A percentile compares a stretch with the other conserved stretches of the same genome.
Conservation (phyloP, 768 basidiomycete genomes). For the Dioszegia crocea region DNA sequence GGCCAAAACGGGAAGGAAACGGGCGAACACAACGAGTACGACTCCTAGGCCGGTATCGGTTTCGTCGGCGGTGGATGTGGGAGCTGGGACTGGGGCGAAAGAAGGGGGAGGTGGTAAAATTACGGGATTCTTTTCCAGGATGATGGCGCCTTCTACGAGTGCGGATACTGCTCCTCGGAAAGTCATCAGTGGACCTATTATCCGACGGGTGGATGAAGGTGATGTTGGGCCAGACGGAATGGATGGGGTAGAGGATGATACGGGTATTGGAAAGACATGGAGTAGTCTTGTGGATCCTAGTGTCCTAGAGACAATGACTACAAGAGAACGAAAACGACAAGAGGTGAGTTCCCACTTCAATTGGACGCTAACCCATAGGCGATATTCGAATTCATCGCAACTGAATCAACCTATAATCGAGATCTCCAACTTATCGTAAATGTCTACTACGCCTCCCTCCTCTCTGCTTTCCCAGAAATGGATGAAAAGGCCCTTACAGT, state of each 20-base stretch:
- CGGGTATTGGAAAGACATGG: conserved; percentile 65
- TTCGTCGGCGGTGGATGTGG: too few species aligned
- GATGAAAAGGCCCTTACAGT: conserved; percentile 71
- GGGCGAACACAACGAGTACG: conserved; percentile 50
- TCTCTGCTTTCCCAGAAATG: conserved; percentile 56
- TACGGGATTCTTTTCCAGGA: conserved; percentile 33
- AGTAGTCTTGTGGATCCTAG: conserved; percentile 81
- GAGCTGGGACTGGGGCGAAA: too few species aligned
- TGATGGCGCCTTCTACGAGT: conserved; percentile 10
- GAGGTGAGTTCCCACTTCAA: conserved; percentile 57
- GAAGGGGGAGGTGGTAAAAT: conserved; percentile 17
- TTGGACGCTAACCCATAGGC: conserved; percentile 54
- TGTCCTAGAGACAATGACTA: conserved; percentile 73
- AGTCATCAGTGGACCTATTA: conserved; percentile 54
- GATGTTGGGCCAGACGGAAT: neutral
- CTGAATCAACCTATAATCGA: conserved; percentile 83
- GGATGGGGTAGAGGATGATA: neutral
- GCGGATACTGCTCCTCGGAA: conserved; percentile 47
- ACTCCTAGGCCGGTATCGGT: too few species aligned
- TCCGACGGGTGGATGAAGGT: neutral
- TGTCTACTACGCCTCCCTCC: conserved; percentile 79
- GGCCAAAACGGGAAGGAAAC: conserved; percentile 45
- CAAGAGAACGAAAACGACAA: conserved; percentile 75
- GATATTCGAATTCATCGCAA: conserved; percentile 90
- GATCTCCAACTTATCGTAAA: conserved; percentile 70